Conservation (phyloP, 495 filamentous ascomycete species). For the Lophiostoma macrostomum region DNA sequence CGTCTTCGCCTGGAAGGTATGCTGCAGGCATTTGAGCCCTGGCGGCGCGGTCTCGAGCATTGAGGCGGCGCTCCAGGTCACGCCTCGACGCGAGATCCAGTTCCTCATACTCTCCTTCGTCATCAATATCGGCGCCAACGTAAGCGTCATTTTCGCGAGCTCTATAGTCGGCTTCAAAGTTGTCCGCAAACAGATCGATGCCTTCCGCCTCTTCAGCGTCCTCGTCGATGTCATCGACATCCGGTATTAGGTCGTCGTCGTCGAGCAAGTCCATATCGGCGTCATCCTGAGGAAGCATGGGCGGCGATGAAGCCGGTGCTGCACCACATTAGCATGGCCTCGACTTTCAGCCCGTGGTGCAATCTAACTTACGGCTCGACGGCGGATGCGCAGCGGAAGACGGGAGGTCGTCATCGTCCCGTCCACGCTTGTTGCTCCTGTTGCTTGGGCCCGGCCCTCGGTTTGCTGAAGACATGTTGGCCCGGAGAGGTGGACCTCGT, state of each 20-base stretch:
- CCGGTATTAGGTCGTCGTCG: conserved; percentile 68
- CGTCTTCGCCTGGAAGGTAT: conserved; percentile 85
- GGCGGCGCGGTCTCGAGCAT: conserved; percentile 76
- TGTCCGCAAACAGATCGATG: conserved; percentile 89
- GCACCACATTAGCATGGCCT: background rate
- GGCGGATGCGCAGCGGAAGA: conserved; percentile 66
- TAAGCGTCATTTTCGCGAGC: conserved; percentile 63
- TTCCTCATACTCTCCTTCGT: conserved; percentile 77
- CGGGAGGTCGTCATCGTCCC: conserved; percentile 71
- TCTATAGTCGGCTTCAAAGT: conserved; percentile 80
- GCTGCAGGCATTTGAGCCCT: conserved; percentile 73
- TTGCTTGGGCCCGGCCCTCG: conserved; percentile 57
- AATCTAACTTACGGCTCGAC: conserved; percentile 62
- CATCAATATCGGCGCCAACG: conserved; percentile 70
- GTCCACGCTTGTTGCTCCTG: conserved; percentile 73
- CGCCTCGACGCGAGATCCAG: conserved; percentile 66
- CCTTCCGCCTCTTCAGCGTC: conserved; percentile 92
- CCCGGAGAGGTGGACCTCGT: conserved; percentile 75
- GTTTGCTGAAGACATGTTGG: conserved; percentile 83
- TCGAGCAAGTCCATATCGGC: conserved; percentile 71
- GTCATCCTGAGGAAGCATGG: conserved; percentile 56
- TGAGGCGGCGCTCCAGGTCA: conserved; percentile 77
- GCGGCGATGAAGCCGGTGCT: conserved; percentile 54
- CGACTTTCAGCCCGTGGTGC: background rate
- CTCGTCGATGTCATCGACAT: conserved; percentile 93